phyloP scores from a whole-genome alignment of 495 filamentous ascomycete genomes.

The Venustampulla echinocandica region DNA sequence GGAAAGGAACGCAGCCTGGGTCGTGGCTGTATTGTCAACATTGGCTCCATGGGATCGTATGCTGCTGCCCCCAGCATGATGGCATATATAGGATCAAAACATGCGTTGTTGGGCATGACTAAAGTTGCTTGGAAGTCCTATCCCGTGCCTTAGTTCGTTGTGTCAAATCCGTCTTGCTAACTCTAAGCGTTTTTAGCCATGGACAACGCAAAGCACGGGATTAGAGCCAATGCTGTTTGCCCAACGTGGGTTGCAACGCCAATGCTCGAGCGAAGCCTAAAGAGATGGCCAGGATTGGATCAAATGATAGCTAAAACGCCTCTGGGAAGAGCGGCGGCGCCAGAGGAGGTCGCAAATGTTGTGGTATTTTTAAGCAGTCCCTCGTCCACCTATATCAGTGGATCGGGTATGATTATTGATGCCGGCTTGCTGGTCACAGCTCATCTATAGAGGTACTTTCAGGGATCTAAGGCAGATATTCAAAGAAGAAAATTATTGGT shows the following conservation, averaged over 20 bases:
- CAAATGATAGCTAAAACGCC: slow-evolving; percentile 20
- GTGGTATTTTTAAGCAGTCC: slow-evolving; percentile 36
- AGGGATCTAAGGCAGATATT: no score
- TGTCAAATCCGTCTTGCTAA: slow-evolving; percentile 1
- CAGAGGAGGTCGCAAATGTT: slow-evolving; percentile 37
- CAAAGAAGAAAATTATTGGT: no score
- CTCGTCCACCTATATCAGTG: slow-evolving; percentile 31
- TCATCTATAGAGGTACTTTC: background rate
- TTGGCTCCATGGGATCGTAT: slow-evolving; percentile 36
- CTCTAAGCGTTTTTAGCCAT: slow-evolving; percentile 21
- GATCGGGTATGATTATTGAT: slow-evolving; percentile 25
- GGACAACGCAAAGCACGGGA: slow-evolving; percentile 24
- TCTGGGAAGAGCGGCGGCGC: slow-evolving; percentile 28
- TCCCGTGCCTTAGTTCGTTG: background rate
- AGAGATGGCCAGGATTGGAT: slow-evolving; percentile 12
- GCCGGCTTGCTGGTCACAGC: slow-evolving; percentile 2
- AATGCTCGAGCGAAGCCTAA: slow-evolving; percentile 24
- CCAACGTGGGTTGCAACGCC: slow-evolving; percentile 36
- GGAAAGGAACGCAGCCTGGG: background rate
- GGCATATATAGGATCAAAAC: slow-evolving; percentile 40
- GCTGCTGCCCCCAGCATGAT: slow-evolving; percentile 20
- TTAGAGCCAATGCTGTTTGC: slow-evolving; percentile 38
- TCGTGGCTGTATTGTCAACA: slow-evolving; percentile 40
- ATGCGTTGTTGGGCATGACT: slow-evolving; percentile 40
- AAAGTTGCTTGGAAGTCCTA: slow-evolving; percentile 29